Evolutionary conservation across 257 asterid genomes (phyloP), one percentile per base, ranked within the genome.

Genomic region (Fraxinus cuspidata): DNA sequence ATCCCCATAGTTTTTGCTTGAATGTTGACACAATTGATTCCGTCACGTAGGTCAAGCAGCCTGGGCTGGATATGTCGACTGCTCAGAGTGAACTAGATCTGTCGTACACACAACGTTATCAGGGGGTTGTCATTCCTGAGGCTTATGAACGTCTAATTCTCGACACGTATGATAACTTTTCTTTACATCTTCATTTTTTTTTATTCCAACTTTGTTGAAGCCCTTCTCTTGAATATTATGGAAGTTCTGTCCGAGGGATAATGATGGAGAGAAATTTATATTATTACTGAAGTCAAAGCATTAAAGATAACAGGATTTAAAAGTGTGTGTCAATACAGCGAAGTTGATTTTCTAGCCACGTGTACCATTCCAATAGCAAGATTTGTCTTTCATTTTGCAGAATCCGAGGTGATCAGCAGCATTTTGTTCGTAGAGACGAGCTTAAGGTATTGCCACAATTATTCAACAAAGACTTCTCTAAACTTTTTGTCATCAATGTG

Each of bases 101-200:
- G 85, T 96, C 99, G 8, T 96, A 93, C 58, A 74, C 80, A 79
- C 97, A 93, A 74, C 97, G 99, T 2, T 96, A 96, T 81, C 97
- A 92, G 73, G 91, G 86, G 7, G 90, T 86, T 49, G 86, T 81
- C 77, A 96, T 96, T 86, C 99, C 99, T 0, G 99, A 96, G 86
- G 99, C 99, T 49, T 96, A 96, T 76, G 99, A 96, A 80, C 98
- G 98, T 25, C 92, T 96, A 38, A 96, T 96, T 77, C 99, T 96
- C 28, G 99, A 96, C 89, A 93, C 98, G 99, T 96, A 93, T 29
- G 87, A 13, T 72, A 76, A 69, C 65, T 73, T 32, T 42, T 34
- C 13, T 42, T 4, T n/a, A 25, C 73, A 19, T 76, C 25, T 38
- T 8, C 44, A 8, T 9, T 9, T 38, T 21, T 5, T 18, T n/a